Evolutionary conservation across 2,329 filamentous ascomycete species (phyloP), one percentile per base, ranked within the genome.

Genomic region (Exutisphaerella laricina): DNA sequence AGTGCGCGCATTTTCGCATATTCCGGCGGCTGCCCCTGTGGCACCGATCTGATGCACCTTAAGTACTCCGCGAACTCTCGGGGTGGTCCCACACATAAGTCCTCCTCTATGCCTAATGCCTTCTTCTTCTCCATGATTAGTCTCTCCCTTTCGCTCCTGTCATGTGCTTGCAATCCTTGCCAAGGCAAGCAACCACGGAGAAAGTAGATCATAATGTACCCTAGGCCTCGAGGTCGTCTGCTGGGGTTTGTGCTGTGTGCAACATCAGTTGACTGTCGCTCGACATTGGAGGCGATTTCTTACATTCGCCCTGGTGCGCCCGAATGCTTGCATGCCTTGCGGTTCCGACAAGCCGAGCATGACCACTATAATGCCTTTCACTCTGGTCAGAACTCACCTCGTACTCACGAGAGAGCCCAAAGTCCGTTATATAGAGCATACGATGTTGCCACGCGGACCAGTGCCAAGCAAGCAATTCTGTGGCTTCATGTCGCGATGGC

Each of bases 121-220:
- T 21, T 32, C 34, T 44, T 44, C 34, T 39, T 44, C 28, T 44
- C 34, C 20, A 44, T 44, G n/a, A 44, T 31, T 39, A 44, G 26
- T 25, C 16, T 16, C 34, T 39, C 26, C 14, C 39, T 44, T 25
- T 44, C 20, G 14, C 21, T 44, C 13, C 17, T 22, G 12, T 34
- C 20, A 26, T 41, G 16, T 38, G n/a, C 31, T 18, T 44, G 23
- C 20, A 44, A 28, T 26, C 28, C 35, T 34, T 44, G 29, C 41
- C 28, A 44, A 9, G 28, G 35, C 12, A 44, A 22, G 7, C 34
- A 4, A 31, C 41, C 28, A 25, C 10, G 21, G 12, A 34, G 18
- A 34, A 44, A 44, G 28, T 44, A 39, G 18, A 39, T 22, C n/a
- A 44, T 39, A 3, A 33, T 44, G 12, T 44, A 44, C 10, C 35